Conservation (phyloP, 164 flowering plant genomes). For the Sextonia rubra region DNA sequence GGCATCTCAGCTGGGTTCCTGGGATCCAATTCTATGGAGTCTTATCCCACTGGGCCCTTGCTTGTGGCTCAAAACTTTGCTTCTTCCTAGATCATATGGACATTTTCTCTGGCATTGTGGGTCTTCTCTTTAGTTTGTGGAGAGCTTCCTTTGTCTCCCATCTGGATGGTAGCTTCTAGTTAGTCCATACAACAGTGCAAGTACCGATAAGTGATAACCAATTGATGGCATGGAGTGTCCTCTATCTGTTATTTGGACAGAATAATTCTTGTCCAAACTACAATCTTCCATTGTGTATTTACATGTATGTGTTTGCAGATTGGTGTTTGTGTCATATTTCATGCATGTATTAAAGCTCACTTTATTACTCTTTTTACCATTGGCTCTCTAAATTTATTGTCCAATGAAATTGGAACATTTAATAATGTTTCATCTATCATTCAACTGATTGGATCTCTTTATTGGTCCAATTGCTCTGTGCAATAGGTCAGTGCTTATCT, state of each 20-base stretch:
- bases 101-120: background rate
- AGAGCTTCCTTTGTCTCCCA: background rate
- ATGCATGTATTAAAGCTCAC: background rate
- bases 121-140: background rate
- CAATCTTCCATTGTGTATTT: no score
- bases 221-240: no score
- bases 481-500: slow-evolving; percentile 90
- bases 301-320: no score
- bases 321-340: background rate
- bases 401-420: background rate
- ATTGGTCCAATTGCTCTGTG: background rate
- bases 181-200: no score
- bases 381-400: background rate
- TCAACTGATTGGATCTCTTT: background rate
- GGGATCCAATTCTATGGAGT: no score
- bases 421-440: background rate
- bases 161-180: background rate
- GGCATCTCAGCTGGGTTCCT: no score
- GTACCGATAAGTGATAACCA: no score
- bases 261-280: no score
- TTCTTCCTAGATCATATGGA: background rate
- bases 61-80: background rate
- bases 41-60: background rate
- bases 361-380: background rate
- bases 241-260: no score